Base-by-base conservation (phyloP, 345 rosid species). In the Punica granatum region DNA sequence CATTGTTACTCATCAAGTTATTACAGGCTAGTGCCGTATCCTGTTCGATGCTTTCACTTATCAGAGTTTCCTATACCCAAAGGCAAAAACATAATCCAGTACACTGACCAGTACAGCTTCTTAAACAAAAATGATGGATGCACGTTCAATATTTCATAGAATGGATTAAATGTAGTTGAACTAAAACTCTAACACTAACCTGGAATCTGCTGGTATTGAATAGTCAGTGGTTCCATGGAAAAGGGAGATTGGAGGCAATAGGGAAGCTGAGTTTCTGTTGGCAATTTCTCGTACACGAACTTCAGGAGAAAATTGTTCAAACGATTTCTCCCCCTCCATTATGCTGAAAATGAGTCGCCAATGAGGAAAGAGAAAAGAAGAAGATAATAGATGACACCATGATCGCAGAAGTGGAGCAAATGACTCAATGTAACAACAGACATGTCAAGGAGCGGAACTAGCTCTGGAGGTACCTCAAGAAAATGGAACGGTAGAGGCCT, bases 281-380 rank as follows among this genome's bases (percentile, higher is more conserved):
- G 54, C 77, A 63, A 86, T 90, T 51, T 88, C 85, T 75, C 83
- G 86, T 63, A 85, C 70, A 76, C 84, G 78, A 39, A 85, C 84
- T 75, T 85, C 95, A 0, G 99, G 96, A 62, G 99, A 94, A 80
- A 85, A 91, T 72, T 67, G 73, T 79, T 74, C 69, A 39, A 94
- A 75, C 37, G 96, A 94, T 68, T 88, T 80, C 82, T 89, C 91
- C 67, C 99, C 99, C 77, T 91, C 99, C 99, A 94, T 94, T 71
- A 94, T 88, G 82, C 97, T 92, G 84, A 53, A 69, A 49, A 34
- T 28, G n/a, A 64, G 60, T 31, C 51, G 28, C 15, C 4, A 43
- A 26, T 34, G 39, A 8, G 49, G 66, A 32, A 9, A 42, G 46
- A 19, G 53, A 37, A 73, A 48, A 59, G 11, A 70, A 16, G 60